Evolutionary conservation across 2,329 filamentous ascomycete genomes (phyloP).

Genomic region (Pseudogymnoascus pannorum): DNA sequence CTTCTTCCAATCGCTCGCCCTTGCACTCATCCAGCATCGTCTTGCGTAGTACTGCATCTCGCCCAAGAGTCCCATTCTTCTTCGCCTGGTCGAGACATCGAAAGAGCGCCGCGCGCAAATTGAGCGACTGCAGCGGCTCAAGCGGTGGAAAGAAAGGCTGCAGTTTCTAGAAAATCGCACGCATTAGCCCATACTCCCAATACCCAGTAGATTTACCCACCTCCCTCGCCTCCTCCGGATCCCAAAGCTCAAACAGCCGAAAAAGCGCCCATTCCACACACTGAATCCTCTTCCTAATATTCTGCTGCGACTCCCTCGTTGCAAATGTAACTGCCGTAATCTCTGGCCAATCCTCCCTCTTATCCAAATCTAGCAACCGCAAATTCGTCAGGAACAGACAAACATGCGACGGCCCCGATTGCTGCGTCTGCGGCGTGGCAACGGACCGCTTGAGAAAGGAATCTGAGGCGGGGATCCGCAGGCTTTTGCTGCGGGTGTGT

Average conservation of each 20-base stretch:
- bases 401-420: constrained; percentile 42
- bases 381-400: constrained; percentile 75
- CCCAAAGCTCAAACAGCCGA: constrained; percentile 77
- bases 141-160: constrained; percentile 84
- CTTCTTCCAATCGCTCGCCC: constrained; percentile 81
- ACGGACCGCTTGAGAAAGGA: constrained; percentile 16
- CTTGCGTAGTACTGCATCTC: constrained; percentile 76
- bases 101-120: constrained; percentile 77
- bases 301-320: constrained; percentile 55
- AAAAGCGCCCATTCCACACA: constrained; percentile 88
- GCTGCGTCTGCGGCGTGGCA: constrained; percentile 9
- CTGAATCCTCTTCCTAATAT: constrained; percentile 75
- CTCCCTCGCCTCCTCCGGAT: constrained; percentile 65
- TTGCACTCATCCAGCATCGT: constrained; percentile 97
- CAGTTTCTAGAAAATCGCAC: constrained; percentile 52
- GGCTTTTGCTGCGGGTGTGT: constrained; percentile 21
- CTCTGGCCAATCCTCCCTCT: constrained; percentile 69
- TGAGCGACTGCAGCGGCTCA: constrained; percentile 84
- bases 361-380: constrained; percentile 72
- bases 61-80: constrained; percentile 74
- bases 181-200: constrained; percentile 13
- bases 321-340: constrained; percentile 66
- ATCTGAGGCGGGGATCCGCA: constrained; percentile 20
- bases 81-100: constrained; percentile 77
- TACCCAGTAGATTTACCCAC: constrained; percentile 38